Evolutionary conservation across 2,329 filamentous ascomycete species (phyloP), one percentile per base, ranked within the genome.

Genomic region (Paraphaeosphaeria sporulosa): DNA sequence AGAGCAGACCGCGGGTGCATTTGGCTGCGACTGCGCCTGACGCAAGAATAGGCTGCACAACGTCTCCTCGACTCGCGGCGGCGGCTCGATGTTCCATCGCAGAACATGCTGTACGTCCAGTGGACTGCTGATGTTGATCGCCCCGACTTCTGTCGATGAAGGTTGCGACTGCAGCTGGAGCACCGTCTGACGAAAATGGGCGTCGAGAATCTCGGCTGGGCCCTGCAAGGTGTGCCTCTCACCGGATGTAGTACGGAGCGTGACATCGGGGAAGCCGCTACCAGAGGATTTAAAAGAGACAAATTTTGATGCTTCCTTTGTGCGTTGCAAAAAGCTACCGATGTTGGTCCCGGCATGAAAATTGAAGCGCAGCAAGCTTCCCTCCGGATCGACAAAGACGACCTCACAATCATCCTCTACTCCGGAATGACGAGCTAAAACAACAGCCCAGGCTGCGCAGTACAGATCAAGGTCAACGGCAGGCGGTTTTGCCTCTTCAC

Each of bases 1-100:
- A 0, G 60, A 46, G 25, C 43, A 53, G 19, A 64, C 44, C 2
- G 62, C 62, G 4, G 55, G 62, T 1, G 62, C 54, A 36, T 10
- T 19, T 13, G 48, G 48, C 10, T 21, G 44, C 44, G 15, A 8
- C 2, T 15, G 23, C 21, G 36, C 50, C 50, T 53, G 50, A n/a
- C 36, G 50, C 13, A 30, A 7, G 36, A 53, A 53, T 4, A 38
- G 50, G 23, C 36, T 42, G 34, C 50, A 53, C 50, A 53, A 19
- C 21, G 50, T 53, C 50, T 53, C 50, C 13, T 53, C 50, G 34
- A 53, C 50, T 4, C 34, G 21, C 36, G 50, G 50, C 32, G 50
- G 50, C 34, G 50, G n/a, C 6, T 53, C 50, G n/a, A 42, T 3
- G 50, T 53, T 53, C 50, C 50, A 53, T 38, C 50, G 50, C 36